These are phyloP conservation scores for Phytophthora parvispora DNA, from an alignment of 352 stramenopile species.

Conservation along the genomic window DNA sequence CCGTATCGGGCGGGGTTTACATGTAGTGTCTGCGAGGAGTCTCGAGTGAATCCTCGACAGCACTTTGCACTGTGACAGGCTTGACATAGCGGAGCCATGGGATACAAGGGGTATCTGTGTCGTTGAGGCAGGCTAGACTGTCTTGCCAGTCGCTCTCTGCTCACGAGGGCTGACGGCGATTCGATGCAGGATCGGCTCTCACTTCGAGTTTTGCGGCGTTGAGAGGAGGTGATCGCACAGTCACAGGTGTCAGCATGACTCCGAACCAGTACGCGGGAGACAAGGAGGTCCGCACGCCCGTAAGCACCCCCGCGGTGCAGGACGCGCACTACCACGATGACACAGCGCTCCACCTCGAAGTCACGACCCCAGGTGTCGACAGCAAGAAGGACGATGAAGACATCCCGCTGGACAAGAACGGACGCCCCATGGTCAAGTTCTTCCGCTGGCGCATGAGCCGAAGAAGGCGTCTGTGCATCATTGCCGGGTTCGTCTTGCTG, in stretches of 20 bases:
- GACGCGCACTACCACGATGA: conserved; percentile 29
- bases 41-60: conserved; percentile 21
- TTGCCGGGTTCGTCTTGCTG: conserved; percentile 46
- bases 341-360: conserved; percentile 19
- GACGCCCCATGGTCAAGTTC: conserved; percentile 48
- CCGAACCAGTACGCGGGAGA: conserved; percentile 28
- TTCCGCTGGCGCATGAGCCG: conserved; percentile 56
- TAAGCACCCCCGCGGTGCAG: conserved; percentile 22
- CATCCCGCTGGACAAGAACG: conserved; percentile 22
- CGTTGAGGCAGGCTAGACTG: conserved; percentile 1
- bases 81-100: conserved; percentile 14
- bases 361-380: conserved; percentile 18
- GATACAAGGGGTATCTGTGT: conserved; percentile 19
- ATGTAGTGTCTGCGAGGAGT: not conserved
- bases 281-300: conserved; percentile 31
- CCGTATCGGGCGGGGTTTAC: not conserved
- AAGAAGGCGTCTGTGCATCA: conserved; percentile 47
- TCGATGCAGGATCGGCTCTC: not conserved
- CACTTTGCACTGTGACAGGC: conserved; percentile 14
- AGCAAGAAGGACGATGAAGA: conserved; percentile 26
- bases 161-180: too few relatives aligned
- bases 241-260: conserved; percentile 1
- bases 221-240: not conserved
- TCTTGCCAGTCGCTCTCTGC: too few relatives aligned
- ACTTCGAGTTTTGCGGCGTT: conserved; percentile 16